These are phyloP conservation scores for Pichia sp. DNA, from an alignment of 1,139 yeast species.

Conservation along the genomic window DNA sequence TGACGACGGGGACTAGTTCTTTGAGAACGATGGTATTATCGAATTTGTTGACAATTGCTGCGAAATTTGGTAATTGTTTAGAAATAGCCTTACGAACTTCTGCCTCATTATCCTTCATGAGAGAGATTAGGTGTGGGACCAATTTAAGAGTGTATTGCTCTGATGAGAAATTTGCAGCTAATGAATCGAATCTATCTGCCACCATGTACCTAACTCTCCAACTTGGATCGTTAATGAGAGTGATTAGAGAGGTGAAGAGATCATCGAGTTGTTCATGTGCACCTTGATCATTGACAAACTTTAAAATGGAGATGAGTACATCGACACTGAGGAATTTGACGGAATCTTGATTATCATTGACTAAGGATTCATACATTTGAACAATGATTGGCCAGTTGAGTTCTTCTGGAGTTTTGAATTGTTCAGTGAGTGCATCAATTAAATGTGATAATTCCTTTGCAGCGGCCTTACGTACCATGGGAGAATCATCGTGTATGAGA, in stretches of 20 bases:
- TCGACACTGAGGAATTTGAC: conserved; percentile 89
- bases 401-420: not conserved
- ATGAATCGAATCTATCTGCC: conserved; percentile 78
- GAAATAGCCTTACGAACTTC: conserved; percentile 95
- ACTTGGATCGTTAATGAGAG: conserved; percentile 78
- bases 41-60: conserved; percentile 43
- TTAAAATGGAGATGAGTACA: conserved; percentile 66
- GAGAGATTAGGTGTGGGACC: conserved; percentile 62
- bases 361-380: conserved; percentile 74
- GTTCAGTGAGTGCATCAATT: conserved; percentile 36
- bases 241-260: conserved; percentile 53
- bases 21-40: conserved; percentile 44
- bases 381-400: conserved; percentile 63
- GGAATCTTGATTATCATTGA: conserved; percentile 88
- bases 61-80: conserved; percentile 81
- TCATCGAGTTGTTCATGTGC: conserved; percentile 48
- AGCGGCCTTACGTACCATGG: conserved; percentile 96
- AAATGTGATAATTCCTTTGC: conserved; percentile 76
- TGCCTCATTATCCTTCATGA: conserved; percentile 91
- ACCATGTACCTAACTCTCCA: conserved; percentile 99
- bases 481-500: conserved; percentile 84
- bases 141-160: conserved; percentile 48
- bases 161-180: conserved; percentile 59
- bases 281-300: conserved; percentile 45
- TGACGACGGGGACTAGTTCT: conserved; percentile 78